Evolutionary conservation across 1,139 yeast genomes (phyloP), one percentile per base, ranked within the genome.

Genomic region (Nakaseomyces bracarensis): DNA sequence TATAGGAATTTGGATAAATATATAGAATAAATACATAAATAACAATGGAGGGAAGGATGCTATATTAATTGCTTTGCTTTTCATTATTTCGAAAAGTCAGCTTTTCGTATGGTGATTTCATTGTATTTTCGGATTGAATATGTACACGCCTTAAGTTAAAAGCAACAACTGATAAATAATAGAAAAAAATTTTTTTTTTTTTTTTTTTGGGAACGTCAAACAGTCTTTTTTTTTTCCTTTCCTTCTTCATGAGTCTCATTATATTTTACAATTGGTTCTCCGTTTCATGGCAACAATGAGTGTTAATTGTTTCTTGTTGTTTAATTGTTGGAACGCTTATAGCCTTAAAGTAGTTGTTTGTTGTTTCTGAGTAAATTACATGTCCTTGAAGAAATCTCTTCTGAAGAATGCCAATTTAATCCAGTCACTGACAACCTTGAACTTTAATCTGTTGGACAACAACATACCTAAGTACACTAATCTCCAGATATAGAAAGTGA

Each of bases 401-500:
- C 95, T 96, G 65, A 89, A 89, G 63, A 86, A 67, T 50, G 83
- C 73, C 49, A 86, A 79, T 74, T 87, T 89, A 57, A 79, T 61
- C 96, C 96, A 89, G 66, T 89, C 96, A 55, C 83, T 71, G 56
- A 79, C 71, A 46, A 89, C 95, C 67, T 85, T 77, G 52, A 84
- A 72, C 74, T 86, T 87, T 68, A 86, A 85, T 68, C 89, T 80
- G 53, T 83, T 79, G 41, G 93, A 81, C 67, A 89, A 79, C 65
- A 91, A 81, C 96, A 89, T 87, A 65, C 85, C 77, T 52, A 89
- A 73, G 69, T 89, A 89, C 37, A 93, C 84, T 11, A 91, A 78
- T 70, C 95, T 81, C 96, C 96, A 89, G 72, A 89, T 79, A 66
- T 84, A 75, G 71, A 82, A 87, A 36, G 96, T 87, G 59, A 86